Base-by-base conservation (phyloP, 1,284 basidiomycete genomes). In the Calocybe gambosa region DNA sequence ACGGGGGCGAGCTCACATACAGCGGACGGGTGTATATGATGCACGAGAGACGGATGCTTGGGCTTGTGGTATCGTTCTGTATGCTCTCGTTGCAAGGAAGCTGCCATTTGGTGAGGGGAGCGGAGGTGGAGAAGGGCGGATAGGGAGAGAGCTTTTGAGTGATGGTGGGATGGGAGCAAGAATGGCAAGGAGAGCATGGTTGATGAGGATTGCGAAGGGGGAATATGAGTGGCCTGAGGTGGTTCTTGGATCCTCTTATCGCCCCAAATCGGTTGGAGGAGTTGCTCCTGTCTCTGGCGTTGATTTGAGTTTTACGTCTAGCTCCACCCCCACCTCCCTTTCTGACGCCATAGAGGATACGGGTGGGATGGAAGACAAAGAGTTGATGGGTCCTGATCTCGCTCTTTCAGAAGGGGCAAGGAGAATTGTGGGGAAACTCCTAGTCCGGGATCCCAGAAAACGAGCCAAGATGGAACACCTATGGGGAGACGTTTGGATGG, bases 41-140 rank as follows among this genome's bases (percentile, higher is more conserved):
- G 90, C 89, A 0, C 76, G 89, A 6, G 77, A 85, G 61, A 94
- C 90, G 43, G 93, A 96, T 61, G 82, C 85, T 0, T 96, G 92
- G 91, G 89, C 90, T 1, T 81, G 88, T 50, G 90, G 90, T 0
- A 84, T 93, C 3, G 89, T 93, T 29, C 67, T 92, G 3, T 94
- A 82, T 62, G 87, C 85, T 7, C 69, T 93, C 35, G 72, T 83
- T 5, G 80, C 75, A 13, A 75, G 89, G 42, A 68, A 66, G 21
- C 58, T 86, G 45, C 83, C 82, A 1, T 86, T 85, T 61, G 80
- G 77, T 19, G 73, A 68, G 48, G 66, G 68, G 15, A 67, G 39
- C 61, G 64, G 4, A n/a, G 40, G 13, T 9, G 41, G 41, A 3
- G 33, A 15, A 15, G 44, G 15, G 5, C n/a, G 49, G n/a, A 33